These are phyloP conservation scores for Carex parvula DNA, from an alignment of 176 grass and related monocot species.

Conservation along the genomic window DNA sequence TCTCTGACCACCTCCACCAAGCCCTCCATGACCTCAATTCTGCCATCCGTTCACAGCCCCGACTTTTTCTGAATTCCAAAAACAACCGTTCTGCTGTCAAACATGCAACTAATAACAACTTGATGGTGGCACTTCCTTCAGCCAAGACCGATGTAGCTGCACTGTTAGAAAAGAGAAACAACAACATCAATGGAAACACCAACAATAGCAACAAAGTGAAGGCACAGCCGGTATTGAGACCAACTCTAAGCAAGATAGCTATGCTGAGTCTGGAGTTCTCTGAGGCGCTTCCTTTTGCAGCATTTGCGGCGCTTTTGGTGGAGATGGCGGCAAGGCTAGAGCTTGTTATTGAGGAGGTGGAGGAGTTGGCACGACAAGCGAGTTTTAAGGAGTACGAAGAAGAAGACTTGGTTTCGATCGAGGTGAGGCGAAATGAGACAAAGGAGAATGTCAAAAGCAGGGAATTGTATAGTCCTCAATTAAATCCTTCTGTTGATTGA, in stretches of 20 bases:
- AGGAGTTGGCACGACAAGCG: constrained; percentile 56
- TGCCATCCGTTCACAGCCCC: constrained; percentile 57
- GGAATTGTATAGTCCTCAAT: constrained; percentile 20
- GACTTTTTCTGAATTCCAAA: constrained; percentile 61
- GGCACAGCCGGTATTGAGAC: constrained; percentile 21
- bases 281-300: constrained; percentile 80
- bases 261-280: constrained; percentile 81
- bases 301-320: constrained; percentile 81
- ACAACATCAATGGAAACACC: neutral
- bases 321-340: constrained; percentile 88
- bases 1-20: constrained; percentile 64
- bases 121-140: constrained; percentile 38
- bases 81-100: constrained; percentile 29
- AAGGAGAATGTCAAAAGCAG: constrained; percentile 25
- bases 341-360: constrained; percentile 85
- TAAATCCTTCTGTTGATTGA: constrained; percentile 7
- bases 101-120: constrained; percentile 15
- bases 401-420: constrained; percentile 42
- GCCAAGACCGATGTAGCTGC: constrained; percentile 57
- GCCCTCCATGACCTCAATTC: constrained; percentile 65
- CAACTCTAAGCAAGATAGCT: constrained; percentile 78
- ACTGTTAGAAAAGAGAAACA: constrained; percentile 35
- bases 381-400: constrained; percentile 68
- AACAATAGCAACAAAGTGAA: constrained; percentile 6
- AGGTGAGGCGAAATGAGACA: constrained; percentile 40